Percentiles rank a stretch among this genome's conserved stretches.
These are phyloP conservation scores for Pinus taeda DNA, from an alignment of 75 land plant species.

Conservation along the genomic window DNA sequence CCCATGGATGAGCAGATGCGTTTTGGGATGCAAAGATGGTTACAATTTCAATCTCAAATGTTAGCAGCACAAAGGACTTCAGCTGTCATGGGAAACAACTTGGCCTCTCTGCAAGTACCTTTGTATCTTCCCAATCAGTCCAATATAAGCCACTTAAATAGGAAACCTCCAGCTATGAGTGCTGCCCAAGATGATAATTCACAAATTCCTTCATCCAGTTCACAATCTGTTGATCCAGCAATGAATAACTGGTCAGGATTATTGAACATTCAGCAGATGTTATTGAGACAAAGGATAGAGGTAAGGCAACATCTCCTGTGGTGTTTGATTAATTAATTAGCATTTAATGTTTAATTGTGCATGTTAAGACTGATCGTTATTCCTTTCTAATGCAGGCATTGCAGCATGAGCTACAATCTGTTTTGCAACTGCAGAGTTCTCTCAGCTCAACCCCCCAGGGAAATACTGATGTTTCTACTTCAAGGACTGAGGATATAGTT, in stretches of 20 bases:
- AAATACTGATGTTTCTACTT: conserved; percentile 2
- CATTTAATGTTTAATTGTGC: neutral
- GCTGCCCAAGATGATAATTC: neutral
- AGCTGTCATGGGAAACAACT: neutral
- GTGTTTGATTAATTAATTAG: neutral
- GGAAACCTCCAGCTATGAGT: conserved; percentile 2
- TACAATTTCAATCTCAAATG: conserved; percentile 4
- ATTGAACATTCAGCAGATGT: conserved; percentile 6
- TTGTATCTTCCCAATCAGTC: neutral
- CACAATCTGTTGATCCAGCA: conserved; percentile 1
- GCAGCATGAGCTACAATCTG: conserved; percentile 3
- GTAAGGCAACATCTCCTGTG: neutral
- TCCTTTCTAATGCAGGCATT: conserved; percentile 1
- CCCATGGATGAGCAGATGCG: neutral
- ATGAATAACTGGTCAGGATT: neutral
- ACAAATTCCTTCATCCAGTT: conserved; percentile 1
- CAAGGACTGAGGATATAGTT: neutral
- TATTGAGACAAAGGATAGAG: conserved; percentile 11
- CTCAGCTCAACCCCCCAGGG: neutral
- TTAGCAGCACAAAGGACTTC: conserved; percentile 3
- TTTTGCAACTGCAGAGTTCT: conserved; percentile 2
- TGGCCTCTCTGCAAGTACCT: neutral
- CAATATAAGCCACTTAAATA: neutral
- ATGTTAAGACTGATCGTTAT: neutral
- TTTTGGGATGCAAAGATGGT: conserved; percentile 5